A percentile compares a stretch with the other conserved stretches of the same genome.
Conservation (phyloP, 192 early-diverging fungal genomes). For the Dissophora globulifera region DNA sequence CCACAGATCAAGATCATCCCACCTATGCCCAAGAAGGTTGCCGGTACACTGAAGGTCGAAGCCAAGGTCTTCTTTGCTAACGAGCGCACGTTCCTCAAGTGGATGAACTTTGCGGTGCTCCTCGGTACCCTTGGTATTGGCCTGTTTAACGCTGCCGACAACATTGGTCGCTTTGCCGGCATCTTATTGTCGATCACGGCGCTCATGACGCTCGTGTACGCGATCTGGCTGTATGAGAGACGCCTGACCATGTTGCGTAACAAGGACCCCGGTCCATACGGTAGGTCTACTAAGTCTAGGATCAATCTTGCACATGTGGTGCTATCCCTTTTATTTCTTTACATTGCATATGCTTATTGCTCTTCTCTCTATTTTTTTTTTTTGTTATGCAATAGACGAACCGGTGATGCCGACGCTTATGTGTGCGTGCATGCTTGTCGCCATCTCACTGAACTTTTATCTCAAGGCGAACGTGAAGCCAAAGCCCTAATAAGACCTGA, state of each 20-base stretch:
- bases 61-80: slow-evolving; percentile 91
- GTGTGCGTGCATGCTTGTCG: slow-evolving; percentile 69
- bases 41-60: slow-evolving; percentile 74
- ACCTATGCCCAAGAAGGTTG: slow-evolving; percentile 58
- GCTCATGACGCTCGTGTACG: slow-evolving; percentile 75
- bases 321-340: no score
- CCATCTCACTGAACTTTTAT: slow-evolving; percentile 64
- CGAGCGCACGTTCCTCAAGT: slow-evolving; percentile 85
- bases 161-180: slow-evolving; percentile 73
- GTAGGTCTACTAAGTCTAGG: slow-evolving; percentile 34
- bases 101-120: slow-evolving; percentile 82
- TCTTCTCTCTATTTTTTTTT: no score
- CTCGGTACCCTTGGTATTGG: slow-evolving; percentile 75
- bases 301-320: no score
- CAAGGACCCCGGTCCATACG: slow-evolving; percentile 66
- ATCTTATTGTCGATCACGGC: slow-evolving; percentile 78
- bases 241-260: slow-evolving; percentile 73
- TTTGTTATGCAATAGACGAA: slow-evolving; percentile 63
- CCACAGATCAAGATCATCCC: slow-evolving; percentile 51
- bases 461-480: slow-evolving; percentile 56
- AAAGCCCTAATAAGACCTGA: slow-evolving; percentile 28
- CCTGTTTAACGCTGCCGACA: slow-evolving; percentile 81
- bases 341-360: no score
- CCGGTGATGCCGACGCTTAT: slow-evolving; percentile 75
- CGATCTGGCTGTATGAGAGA: slow-evolving; percentile 75